Percentiles rank a stretch among this genome's conserved stretches.
phyloP scores from a whole-genome alignment of 2,329 filamentous ascomycete species.

The Calonectria naviculata region DNA sequence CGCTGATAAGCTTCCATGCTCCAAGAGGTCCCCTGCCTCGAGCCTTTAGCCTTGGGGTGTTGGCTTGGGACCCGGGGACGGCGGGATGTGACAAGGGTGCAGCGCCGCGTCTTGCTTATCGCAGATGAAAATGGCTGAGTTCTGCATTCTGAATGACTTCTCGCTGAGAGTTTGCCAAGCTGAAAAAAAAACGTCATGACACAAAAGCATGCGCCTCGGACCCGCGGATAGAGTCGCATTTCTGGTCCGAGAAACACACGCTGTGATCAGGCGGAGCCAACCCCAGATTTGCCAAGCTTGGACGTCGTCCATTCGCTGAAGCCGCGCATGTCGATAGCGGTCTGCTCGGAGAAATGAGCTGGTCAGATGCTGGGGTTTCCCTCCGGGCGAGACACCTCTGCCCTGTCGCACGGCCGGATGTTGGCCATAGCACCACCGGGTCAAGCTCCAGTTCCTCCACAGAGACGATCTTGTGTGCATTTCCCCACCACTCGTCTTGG shows the following conservation, averaged over 20 bases:
- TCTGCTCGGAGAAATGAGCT: conserved; percentile 17
- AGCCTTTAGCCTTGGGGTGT: conserved; percentile 32
- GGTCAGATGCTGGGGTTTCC: not conserved
- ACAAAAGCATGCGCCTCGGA: not conserved
- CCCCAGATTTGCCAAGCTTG: conserved; percentile 19
- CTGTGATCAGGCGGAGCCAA: conserved; percentile 16
- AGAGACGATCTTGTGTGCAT: not conserved
- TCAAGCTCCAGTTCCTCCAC: conserved; percentile 4
- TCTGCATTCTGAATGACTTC: not conserved
- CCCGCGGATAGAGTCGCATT: not conserved
- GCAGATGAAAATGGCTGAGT: not conserved
- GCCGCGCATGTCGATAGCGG: not conserved
- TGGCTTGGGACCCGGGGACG: conserved; percentile 21
- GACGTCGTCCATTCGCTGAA: not conserved
- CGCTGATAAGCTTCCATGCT: conserved; percentile 39
- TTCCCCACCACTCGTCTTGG: conserved; percentile 5
- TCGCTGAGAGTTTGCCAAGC: conserved; percentile 1
- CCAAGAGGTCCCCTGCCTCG: conserved; percentile 30
- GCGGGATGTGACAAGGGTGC: not conserved
- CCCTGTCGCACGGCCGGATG: conserved; percentile 16
- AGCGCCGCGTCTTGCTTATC: conserved; percentile 14
- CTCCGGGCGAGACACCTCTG: not conserved
- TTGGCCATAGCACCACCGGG: conserved; percentile 13
- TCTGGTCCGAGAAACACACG: not conserved
- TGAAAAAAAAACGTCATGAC: not conserved